Evolutionary conservation across 495 filamentous ascomycete genomes (phyloP), one percentile per base, ranked within the genome.

Genomic region (Cladorrhinum samala): DNA sequence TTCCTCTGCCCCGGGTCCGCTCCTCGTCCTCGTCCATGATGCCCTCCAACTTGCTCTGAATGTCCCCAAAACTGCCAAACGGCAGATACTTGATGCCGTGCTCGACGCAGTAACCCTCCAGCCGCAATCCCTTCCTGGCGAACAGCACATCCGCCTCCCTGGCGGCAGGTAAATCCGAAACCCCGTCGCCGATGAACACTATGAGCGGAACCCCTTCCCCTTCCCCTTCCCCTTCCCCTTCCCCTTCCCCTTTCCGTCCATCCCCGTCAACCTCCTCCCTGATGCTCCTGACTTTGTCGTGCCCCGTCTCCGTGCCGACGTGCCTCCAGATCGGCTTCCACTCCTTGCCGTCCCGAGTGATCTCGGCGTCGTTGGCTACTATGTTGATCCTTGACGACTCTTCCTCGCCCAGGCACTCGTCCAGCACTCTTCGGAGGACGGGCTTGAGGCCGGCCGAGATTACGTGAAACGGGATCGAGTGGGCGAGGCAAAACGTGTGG

Each of bases 161-260:
- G 0, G 86, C 84, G 14, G 86, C 86, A 0, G 86, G 77, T 7
- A 89, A 78, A 59, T 89, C 86, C 6, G 83, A 87, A 14, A 91
- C 84, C 2, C 87, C 87, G 65, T 89, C 87, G 46, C 87, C 86
- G 56, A 89, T 87, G 65, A 89, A 91, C 38, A 89, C 71, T 53
- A 89, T 83, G 1, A 85, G 73, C 6, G 86, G 87, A 41, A 86
- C 79, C 13, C 83, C 80, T 46, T 77, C 81, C 30, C 86, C 78
- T 1, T 76, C 75, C 47, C 74, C 77, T 44, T 72, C 66, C 6
- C 77, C 64, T 33, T 76, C 71, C 0, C 24, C 42, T 21, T 24
- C 14, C 42, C n/a, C n/a, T n/a, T n/a, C 79, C 13, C 83, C 80
- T 46, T 77, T 80, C 30, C 86, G 78, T 1, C n/a, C n/a, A n/a